Base-by-base conservation (phyloP, 208 protist species). In the Tritrichomonas musculus region DNA sequence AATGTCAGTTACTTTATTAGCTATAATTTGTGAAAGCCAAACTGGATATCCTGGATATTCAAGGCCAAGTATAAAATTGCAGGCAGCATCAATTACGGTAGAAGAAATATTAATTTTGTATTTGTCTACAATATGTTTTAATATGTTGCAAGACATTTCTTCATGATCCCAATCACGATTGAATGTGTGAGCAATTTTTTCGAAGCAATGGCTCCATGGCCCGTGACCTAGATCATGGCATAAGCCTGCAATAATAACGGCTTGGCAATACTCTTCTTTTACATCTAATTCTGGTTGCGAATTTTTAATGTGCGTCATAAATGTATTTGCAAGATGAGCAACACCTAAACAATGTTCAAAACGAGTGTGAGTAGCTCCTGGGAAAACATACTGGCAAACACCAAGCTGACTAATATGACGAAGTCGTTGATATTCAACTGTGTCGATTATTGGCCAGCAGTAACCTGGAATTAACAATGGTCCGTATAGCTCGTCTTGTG, bases 311-410 rank as follows among this genome's bases (percentile, higher is more conserved):
- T 73, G 53, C 17, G 92, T 50, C 30, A 93, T 49, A 27, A 93
- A 55, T 57, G n/a, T n/a, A 4, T 60, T 41, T 8, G 95, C 93
- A 5, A 96, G 69, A 53, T 95, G 93, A n/a, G 55, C 65, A 49
- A 94, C 92, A 41, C 95, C 95, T 17, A 96, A 20, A 36, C 94
- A 96, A 53, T 96, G 95, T 44, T 96, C 95, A 50, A 94, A 96
- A 27, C 95, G n/a, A 0, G 72, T 94, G 41, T 96, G 95, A 49
- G 30, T 95, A 20, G 94, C 95, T 44, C 93, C 73, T 84, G 94
- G 94, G 65, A 93, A 96, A 60, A 95, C 92, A 92, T 73, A 95
- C 13, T 93, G 53, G 0, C 47, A 49, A 25, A 30, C 39, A 22
- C 94, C 94, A 33, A 95, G n/a, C 64, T 96, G 94, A 22, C 25